Evolutionary conservation across 768 basidiomycete species (phyloP), one percentile per base, ranked within the genome.

Genomic region (Serendipita sp.): DNA sequence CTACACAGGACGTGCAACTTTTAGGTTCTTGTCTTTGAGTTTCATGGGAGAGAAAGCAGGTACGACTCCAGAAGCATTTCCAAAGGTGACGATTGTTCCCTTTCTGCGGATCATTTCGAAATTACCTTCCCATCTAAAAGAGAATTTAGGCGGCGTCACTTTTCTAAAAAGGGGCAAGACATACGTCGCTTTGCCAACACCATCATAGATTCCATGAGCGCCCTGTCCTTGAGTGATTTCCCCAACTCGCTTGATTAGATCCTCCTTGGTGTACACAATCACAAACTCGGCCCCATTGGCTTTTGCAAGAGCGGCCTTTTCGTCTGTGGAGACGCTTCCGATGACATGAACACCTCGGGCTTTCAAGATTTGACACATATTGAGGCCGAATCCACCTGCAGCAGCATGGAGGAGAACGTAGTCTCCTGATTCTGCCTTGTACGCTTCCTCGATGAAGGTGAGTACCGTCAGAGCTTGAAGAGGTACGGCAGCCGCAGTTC

Each of bases 101-200:
- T 95, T 96, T 44, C 91, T 79, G 68, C 82, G 82, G 68, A 89
- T 78, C 73, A 92, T 76, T 72, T 85, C 81, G 75, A 95, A 89
- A 76, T 94, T 79, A 66, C 80, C 79, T 66, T 90, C 87, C 71
- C 87, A 88, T 3, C 87, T 88, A 68, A 0, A 36, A 44, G 2
- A 11, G 48, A 34, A 27, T n/a, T 15, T 11, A 5, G 37, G 50
- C 18, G 2, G 48, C 16, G 11, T 46, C 2, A 36, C 18, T 40
- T 40, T 18, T 40, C 23, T 23, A 23, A n/a, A 3, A 31, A 2
- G 23, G 3, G 15, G 16, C 16, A 64, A 33, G 1, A 78, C 87
- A 65, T 74, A 94, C 81, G 93, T 97, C 72, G 91, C 88, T 76
- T 89, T 94, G 1, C 95, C 95, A n/a, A 99, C 91, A 33, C 95